Evolutionary conservation across 2,329 filamentous ascomycete species (phyloP), one percentile per base, ranked within the genome.

Genomic region (Penicillium sp.): DNA sequence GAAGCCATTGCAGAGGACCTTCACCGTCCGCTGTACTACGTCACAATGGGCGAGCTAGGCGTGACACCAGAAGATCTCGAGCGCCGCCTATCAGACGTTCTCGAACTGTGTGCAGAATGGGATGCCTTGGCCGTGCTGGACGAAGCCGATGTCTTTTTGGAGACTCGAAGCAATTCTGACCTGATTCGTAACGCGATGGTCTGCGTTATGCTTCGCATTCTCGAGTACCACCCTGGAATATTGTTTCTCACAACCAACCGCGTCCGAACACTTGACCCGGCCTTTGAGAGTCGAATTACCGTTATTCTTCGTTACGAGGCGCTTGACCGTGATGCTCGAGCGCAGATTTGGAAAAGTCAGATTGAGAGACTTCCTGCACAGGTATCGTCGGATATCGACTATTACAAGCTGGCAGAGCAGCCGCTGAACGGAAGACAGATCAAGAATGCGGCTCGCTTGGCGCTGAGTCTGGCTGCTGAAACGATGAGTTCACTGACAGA

Each of bases 181-280:
- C 25, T 56, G 15, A 42, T 50, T 25, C 43, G 54, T 12, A 50
- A 56, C 12, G 45, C 54, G 22, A 50, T 51, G 54, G 54, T 56
- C 15, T 50, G 54, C 37, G 54, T 56, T 6, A 42, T 56, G 34
- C 54, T 50, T 12, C 43, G 54, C 25, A 50, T 50, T 50, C 45
- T 56, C n/a, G 54, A 56, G n/a, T 56, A 56, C 20, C 50, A 54
- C 22, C 54, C 43, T 17, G 54, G 54, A 3, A 55, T 55, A 25
- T 39, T 55, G 22, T 55, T 55, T 17, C 37, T 55, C 22, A 55
- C 54, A 1, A 55, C 54, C 3, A 55, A 55, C 22, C 54, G 54
- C 6, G 54, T 55, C 15, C 37, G 43, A 25, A 42, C 42, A n/a
- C 7, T 55, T 17, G 54, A 55, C 22, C 54, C 54, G 3, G 54